Evolutionary conservation across 805 yeast genomes (phyloP).

Genomic region (Pichia nanzhaoensis): DNA sequence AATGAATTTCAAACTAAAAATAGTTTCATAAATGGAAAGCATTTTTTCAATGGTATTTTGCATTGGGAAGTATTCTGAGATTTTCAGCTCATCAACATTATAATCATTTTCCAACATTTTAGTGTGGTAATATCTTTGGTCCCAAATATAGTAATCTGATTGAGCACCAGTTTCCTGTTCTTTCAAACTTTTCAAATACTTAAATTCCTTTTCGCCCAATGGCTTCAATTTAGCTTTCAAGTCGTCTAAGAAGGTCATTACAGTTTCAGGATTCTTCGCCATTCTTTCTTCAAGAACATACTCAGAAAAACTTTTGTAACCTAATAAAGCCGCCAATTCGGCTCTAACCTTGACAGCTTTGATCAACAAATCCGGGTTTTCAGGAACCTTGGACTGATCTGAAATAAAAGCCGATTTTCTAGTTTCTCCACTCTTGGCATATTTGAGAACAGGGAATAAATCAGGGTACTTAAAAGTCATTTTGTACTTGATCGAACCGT

Average conservation of each 20-base stretch:
- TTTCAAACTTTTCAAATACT: constrained; percentile 44
- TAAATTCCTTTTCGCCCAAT: constrained; percentile 50
- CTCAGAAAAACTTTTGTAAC: constrained; percentile 63
- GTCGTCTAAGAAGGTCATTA: constrained; percentile 55
- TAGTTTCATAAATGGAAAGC: constrained; percentile 62
- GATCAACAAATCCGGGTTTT: constrained; percentile 53
- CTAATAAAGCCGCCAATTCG: constrained; percentile 54
- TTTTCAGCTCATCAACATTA: constrained; percentile 63
- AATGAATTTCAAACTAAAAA: constrained; percentile 63
- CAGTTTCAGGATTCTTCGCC: constrained; percentile 66
- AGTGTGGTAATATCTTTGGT: constrained; percentile 59
- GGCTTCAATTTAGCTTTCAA: constrained; percentile 53
- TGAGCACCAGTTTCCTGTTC: constrained; percentile 36
- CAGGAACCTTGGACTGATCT: constrained; percentile 60
- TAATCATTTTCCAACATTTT: constrained; percentile 59
- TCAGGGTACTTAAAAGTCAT: constrained; percentile 84
- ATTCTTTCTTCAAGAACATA: constrained; percentile 69
- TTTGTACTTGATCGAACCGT: constrained; percentile 40
- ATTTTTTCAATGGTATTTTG: constrained; percentile 59
- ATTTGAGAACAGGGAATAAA: constrained; percentile 66
- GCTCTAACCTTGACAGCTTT: constrained; percentile 58
- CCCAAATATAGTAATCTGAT: constrained; percentile 60
- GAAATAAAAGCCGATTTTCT: constrained; percentile 61
- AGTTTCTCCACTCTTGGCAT: constrained; percentile 57
- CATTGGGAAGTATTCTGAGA: constrained; percentile 75